These are phyloP conservation scores for Carex myosuroides DNA, from an alignment of 176 grass and related monocot species.

Conservation along the genomic window DNA sequence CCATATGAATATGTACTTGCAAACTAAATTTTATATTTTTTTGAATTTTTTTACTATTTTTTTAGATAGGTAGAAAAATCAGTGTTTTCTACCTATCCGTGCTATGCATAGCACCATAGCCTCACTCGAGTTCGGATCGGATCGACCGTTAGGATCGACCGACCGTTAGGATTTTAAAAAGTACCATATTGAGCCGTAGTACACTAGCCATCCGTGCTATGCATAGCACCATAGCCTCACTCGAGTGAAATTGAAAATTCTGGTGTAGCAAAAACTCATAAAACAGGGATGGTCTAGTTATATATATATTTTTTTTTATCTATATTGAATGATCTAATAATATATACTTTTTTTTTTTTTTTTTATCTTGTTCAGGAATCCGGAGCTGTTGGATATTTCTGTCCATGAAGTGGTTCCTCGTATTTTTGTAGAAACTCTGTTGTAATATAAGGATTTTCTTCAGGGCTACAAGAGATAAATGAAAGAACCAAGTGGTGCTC, in stretches of 20 bases:
- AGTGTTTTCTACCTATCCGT: too few species aligned
- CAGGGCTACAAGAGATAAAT: neutral
- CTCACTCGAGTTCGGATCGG: too few species aligned
- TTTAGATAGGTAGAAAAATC: too few species aligned
- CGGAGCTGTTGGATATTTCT: slow-evolving; percentile 70
- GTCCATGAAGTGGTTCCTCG: slow-evolving; percentile 80
- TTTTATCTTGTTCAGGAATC: slow-evolving; percentile 47
- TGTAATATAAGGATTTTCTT: neutral
- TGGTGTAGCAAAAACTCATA: slow-evolving; percentile 22
- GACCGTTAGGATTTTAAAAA: too few species aligned
- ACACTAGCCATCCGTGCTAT: too few species aligned
- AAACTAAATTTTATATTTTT: too few species aligned
- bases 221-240: too few species aligned
- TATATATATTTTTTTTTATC: neutral
- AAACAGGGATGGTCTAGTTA: neutral
- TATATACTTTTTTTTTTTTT: neutral
- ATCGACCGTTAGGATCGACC: too few species aligned
- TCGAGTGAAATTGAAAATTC: slow-evolving; percentile 16
- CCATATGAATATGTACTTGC: too few species aligned
- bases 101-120: too few species aligned
- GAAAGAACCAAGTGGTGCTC: neutral
- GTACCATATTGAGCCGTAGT: too few species aligned
- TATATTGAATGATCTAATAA: slow-evolving; percentile 21
- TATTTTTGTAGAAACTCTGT: slow-evolving; percentile 51
- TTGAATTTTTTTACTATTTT: too few species aligned